Percentiles rank a stretch among this genome's conserved stretches.
phyloP scores from a whole-genome alignment of 208 protist genomes.

The Crithidia sp. region DNA sequence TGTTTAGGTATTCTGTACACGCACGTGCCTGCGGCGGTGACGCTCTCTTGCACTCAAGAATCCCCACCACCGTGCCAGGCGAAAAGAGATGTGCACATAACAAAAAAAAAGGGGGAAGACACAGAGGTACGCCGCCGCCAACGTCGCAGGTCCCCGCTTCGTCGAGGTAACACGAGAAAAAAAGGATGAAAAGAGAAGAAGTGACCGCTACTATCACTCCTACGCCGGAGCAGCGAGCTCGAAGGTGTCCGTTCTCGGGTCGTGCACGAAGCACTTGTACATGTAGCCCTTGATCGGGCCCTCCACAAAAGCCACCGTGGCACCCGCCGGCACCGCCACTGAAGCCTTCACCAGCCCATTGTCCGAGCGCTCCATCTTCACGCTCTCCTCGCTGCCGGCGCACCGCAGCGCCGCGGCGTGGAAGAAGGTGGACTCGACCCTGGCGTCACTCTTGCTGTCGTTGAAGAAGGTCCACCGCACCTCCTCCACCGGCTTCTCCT shows the following conservation, averaged over 20 bases:
- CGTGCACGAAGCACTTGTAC: constrained; percentile 43
- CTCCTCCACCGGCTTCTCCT: constrained; percentile 15
- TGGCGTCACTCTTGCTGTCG: constrained; percentile 44
- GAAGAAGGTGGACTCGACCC: constrained; percentile 48
- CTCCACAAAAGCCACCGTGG: constrained; percentile 42
- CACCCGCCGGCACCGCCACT: constrained; percentile 25
- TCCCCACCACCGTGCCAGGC: too few species aligned
- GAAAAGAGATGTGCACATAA: too few species aligned
- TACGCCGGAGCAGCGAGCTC: constrained; percentile 19
- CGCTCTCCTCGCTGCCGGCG: constrained; percentile 11
- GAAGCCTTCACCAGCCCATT: constrained; percentile 17
- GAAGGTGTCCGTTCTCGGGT: constrained; percentile 28
- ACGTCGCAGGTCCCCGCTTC: too few species aligned
- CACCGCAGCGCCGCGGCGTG: constrained; percentile 27
- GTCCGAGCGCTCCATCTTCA: constrained; percentile 12
- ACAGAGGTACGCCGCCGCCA: too few species aligned
- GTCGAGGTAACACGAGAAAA: too few species aligned
- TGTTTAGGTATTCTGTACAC: not conserved
- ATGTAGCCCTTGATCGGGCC: constrained; percentile 44
- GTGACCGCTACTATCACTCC: not conserved
- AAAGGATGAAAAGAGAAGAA: too few species aligned
- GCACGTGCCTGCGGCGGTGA: too few species aligned
- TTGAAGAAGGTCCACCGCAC: constrained; percentile 47
- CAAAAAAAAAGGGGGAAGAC: too few species aligned
- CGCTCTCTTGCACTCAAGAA: too few species aligned